Base-by-base conservation (phyloP, 805 yeast genomes). In the Yarrowia sp. region DNA sequence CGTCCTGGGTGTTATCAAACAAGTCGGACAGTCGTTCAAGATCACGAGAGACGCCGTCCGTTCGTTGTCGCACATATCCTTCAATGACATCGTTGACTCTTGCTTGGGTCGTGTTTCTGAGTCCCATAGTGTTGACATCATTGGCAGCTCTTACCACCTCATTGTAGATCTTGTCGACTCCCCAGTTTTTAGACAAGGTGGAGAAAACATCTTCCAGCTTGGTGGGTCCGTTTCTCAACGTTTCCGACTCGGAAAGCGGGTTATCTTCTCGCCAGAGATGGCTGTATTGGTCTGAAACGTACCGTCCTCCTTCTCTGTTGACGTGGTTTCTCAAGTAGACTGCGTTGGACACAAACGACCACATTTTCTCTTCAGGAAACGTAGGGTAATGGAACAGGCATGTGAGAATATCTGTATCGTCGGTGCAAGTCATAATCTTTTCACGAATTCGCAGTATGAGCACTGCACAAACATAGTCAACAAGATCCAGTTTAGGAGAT, bases 391-490 rank as follows among this genome's bases (percentile, higher is more conserved):
- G 69, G 41, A 71, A 65, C 28, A 71, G 63, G 2, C 51, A 46
- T 7, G 70, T 67, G n/a, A 58, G 51, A 16, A 58, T 58, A 4
- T 58, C 51, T 2, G 63, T 58, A n/a, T 68, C 64, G 17, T 67
- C 68, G 2, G 40, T 49, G 36, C 62, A 56, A 8, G 41, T 61
- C 21, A 70, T 32, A 19, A 71, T 43, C 52, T 66, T 46, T 2
- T 58, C 54, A 2, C 75, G 65, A n/a, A 76, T 59, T n/a, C 76
- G 65, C n/a, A 73, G 41, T 28, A 76, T 56, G 71, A 76, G 67
- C 4, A 73, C 77, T 1, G 73, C 72, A 64, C 77, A 74, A 3
- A 75, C 68, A 56, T 72, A 75, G 51, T 75, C 75, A 7, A 76
- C 75, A 11, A 76, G 59, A 7, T 70, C 72, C 24, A 74, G 64